A percentile compares a stretch with the other conserved stretches of the same genome.
phyloP scores from a whole-genome alignment of 139 green algal genomes.

The Mesotaenium endlicherianum region DNA sequence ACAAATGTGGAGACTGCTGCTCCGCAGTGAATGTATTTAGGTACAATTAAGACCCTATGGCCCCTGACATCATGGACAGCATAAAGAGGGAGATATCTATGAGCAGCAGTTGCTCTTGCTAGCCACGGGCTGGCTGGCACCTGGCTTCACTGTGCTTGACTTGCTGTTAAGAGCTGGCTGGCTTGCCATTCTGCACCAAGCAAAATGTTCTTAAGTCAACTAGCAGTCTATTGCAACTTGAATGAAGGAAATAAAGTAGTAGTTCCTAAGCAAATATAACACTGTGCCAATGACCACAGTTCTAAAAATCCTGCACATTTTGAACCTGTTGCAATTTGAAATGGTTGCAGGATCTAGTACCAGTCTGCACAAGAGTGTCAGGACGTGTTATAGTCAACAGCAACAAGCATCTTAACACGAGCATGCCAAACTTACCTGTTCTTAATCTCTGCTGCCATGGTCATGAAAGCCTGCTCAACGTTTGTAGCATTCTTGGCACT shows the following conservation, averaged over 20 bases:
- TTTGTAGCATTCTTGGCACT: slow-evolving; percentile 97
- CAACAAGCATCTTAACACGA: neutral
- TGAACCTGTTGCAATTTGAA: neutral
- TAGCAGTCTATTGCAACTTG: neutral
- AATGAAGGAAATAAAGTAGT: neutral
- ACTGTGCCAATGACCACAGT: slow-evolving; percentile 20
- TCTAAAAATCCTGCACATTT: neutral
- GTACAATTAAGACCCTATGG: too few relatives aligned
- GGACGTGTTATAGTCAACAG: neutral
- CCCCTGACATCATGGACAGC: too few relatives aligned
- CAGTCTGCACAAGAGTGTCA: neutral
- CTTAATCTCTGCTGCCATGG: slow-evolving; percentile 99
- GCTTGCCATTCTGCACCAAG: slow-evolving; percentile 50
- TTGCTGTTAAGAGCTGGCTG: slow-evolving; percentile 53
- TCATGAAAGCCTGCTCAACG: slow-evolving; percentile 99
- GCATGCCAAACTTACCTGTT: slow-evolving; percentile 59
- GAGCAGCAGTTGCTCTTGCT: slow-evolving; percentile 52
- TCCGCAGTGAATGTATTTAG: too few relatives aligned
- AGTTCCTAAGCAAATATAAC: neutral
- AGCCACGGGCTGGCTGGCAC: slow-evolving; percentile 43
- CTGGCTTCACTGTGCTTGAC: slow-evolving; percentile 32
- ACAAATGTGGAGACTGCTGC: too few relatives aligned
- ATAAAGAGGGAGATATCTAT: slow-evolving; percentile 34
- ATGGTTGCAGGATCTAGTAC: neutral
- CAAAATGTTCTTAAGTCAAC: neutral